phyloP scores from a whole-genome alignment of 2,329 filamentous ascomycete species.

The Ilyonectria mors-panacis region DNA sequence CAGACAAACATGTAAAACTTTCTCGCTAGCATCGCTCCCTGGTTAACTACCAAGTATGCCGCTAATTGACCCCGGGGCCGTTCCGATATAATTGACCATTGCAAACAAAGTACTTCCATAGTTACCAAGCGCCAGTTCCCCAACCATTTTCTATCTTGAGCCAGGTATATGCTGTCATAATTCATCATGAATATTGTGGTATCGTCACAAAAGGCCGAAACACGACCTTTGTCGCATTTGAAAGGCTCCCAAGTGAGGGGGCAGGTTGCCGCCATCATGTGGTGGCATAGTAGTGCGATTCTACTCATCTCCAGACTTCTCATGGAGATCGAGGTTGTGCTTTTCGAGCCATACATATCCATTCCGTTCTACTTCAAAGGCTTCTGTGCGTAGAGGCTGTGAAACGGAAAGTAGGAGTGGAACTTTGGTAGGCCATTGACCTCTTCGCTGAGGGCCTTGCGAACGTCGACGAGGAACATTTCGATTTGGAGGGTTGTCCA shows the following conservation, averaged over 20 bases:
- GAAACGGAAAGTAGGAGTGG: conserved; percentile 59
- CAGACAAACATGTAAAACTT: background rate
- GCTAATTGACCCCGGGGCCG: background rate
- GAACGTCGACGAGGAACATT: conserved; percentile 60
- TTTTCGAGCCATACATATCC: background rate
- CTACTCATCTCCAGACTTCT: background rate
- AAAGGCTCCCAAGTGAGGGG: background rate
- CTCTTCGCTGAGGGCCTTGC: conserved; percentile 56
- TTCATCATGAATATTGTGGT: conserved; percentile 20
- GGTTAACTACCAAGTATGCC: background rate
- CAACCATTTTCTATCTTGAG: conserved; percentile 12
- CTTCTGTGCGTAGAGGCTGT: conserved; percentile 57
- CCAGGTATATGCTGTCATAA: conserved; percentile 14
- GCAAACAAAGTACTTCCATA: background rate
- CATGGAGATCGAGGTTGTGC: background rate
- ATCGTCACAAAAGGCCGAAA: background rate
- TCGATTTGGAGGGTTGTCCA: conserved; percentile 61
- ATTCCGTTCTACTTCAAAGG: conserved; percentile 43
- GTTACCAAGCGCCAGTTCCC: conserved; percentile 11
- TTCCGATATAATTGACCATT: conserved; percentile 1
- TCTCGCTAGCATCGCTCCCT: background rate
- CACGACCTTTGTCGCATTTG: background rate
- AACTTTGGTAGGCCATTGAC: conserved; percentile 52
- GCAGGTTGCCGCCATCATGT: background rate
- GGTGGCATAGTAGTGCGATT: background rate